phyloP scores from a whole-genome alignment of 208 protist genomes.

The Jaenimonas drosophilae region DNA sequence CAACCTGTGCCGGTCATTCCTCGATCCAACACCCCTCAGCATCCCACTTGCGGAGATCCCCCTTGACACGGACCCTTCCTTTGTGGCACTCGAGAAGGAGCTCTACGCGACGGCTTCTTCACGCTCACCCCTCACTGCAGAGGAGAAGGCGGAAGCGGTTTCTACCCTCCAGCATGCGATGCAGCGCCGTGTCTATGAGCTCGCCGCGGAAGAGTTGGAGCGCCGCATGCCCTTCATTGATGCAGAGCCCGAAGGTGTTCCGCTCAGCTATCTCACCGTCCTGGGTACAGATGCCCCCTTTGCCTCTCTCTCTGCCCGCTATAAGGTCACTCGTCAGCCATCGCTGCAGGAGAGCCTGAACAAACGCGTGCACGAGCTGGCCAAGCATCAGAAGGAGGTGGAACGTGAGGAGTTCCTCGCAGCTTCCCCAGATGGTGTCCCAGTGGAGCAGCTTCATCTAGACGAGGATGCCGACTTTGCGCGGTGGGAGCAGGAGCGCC shows the following conservation, averaged over 20 bases:
- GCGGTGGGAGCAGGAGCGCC: constrained; percentile 13
- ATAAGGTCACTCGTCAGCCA: neutral
- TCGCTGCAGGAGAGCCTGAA: constrained; percentile 1
- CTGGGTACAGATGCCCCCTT: constrained; percentile 21
- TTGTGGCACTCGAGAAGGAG: too few relatives aligned
- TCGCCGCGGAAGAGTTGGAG: constrained; percentile 7
- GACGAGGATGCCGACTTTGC: constrained; percentile 25
- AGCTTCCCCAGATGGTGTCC: constrained; percentile 22
- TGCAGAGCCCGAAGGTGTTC: constrained; percentile 12
- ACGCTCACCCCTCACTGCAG: too few relatives aligned
- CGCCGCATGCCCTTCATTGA: constrained; percentile 23
- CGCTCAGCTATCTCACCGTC: constrained; percentile 10
- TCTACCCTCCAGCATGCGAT: constrained; percentile 6
- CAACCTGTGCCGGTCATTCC: too few relatives aligned
- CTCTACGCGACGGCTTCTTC: too few relatives aligned
- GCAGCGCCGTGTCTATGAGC: constrained; percentile 6
- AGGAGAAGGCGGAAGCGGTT: too few relatives aligned
- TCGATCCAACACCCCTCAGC: constrained; percentile 21
- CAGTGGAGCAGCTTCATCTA: constrained; percentile 13
- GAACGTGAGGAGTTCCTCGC: constrained; percentile 19
- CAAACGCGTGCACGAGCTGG: constrained; percentile 6
- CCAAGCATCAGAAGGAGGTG: constrained; percentile 2
- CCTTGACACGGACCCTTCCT: constrained; percentile 19
- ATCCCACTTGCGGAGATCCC: constrained; percentile 24
- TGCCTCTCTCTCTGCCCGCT: too few relatives aligned